phyloP scores from a whole-genome alignment of 169 alveolate genomes.

The Blepharisma undulans region DNA sequence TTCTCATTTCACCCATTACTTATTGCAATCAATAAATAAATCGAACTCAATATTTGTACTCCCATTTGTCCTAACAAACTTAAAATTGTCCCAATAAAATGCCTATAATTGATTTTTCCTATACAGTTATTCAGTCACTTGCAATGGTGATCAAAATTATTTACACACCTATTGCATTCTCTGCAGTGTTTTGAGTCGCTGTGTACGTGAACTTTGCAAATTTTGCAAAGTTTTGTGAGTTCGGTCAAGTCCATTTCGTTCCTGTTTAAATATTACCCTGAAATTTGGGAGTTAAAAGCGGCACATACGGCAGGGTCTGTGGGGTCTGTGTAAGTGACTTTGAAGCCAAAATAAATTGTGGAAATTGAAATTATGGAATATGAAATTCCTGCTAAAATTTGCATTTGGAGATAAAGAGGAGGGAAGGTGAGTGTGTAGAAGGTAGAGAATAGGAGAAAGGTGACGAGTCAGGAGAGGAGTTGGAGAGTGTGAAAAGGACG shows the following conservation, averaged over 20 bases:
- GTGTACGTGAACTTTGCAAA: slow-evolving; percentile 50
- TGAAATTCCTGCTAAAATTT: background rate
- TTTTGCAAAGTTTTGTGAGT: slow-evolving; percentile 39
- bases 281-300: background rate
- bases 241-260: background rate
- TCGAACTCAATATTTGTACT: background rate
- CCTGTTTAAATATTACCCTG: slow-evolving; percentile 9
- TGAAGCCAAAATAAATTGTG: background rate
- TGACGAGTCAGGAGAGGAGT: background rate
- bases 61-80: background rate
- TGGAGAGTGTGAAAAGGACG: background rate
- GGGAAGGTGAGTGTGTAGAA: background rate
- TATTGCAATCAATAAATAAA: background rate
- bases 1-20: background rate
- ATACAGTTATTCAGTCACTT: slow-evolving; percentile 90
- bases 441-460: background rate
- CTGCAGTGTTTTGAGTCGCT: slow-evolving; percentile 79
- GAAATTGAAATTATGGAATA: background rate
- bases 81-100: slow-evolving; percentile 33
- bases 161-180: slow-evolving; percentile 87
- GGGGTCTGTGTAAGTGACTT: background rate
- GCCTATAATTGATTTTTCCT: slow-evolving; percentile 75
- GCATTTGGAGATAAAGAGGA: background rate
- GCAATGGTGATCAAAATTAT: slow-evolving; percentile 89
- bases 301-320: background rate